Conservation (phyloP, 2,329 filamentous ascomycete genomes). For the Aureobasidium melanogenum region DNA sequence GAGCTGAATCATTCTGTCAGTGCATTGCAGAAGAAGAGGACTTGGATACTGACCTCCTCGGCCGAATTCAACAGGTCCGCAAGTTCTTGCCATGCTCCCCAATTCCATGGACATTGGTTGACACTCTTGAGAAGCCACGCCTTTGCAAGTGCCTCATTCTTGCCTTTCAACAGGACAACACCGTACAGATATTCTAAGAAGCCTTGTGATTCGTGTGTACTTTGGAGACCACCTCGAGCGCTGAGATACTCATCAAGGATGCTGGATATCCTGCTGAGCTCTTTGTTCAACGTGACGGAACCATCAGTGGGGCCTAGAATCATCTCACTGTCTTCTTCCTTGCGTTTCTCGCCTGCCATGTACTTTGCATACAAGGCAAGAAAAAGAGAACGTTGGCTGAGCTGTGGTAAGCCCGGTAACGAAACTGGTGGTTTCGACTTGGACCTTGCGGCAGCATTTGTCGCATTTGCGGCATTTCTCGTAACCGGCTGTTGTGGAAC, state of each 20-base stretch:
- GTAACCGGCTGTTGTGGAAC: slow-evolving; percentile 33
- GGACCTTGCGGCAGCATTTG: slow-evolving; percentile 37
- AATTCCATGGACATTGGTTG: slow-evolving; percentile 86
- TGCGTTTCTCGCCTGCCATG: slow-evolving; percentile 88
- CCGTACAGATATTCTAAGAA: slow-evolving; percentile 94
- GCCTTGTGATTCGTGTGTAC: slow-evolving; percentile 50
- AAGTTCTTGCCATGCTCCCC: slow-evolving; percentile 94
- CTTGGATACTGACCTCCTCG: slow-evolving; percentile 47
- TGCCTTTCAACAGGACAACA: slow-evolving; percentile 79
- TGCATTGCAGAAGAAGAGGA: no score
- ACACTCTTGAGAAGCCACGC: slow-evolving; percentile 83
- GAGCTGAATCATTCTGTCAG: slow-evolving; percentile 42
- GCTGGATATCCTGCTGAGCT: slow-evolving; percentile 65
- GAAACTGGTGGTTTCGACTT: slow-evolving; percentile 47
- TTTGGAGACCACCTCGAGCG: slow-evolving; percentile 40
- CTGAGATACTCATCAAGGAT: slow-evolving; percentile 75
- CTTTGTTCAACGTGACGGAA: slow-evolving; percentile 75
- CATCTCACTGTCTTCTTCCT: slow-evolving; percentile 95
- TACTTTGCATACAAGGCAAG: slow-evolving; percentile 87
- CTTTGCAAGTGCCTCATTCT: slow-evolving; percentile 78
- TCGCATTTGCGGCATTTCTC: slow-evolving; percentile 25
- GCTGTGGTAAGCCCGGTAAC: slow-evolving; percentile 31
- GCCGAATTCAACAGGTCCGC: slow-evolving; percentile 67
- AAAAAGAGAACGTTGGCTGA: slow-evolving; percentile 90
- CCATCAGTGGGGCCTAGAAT: slow-evolving; percentile 88